Percentiles rank a stretch among this genome's conserved stretches.
Evolutionary conservation across 2,329 filamentous ascomycete species (phyloP).

Genomic region (Ophiostoma sp.): DNA sequence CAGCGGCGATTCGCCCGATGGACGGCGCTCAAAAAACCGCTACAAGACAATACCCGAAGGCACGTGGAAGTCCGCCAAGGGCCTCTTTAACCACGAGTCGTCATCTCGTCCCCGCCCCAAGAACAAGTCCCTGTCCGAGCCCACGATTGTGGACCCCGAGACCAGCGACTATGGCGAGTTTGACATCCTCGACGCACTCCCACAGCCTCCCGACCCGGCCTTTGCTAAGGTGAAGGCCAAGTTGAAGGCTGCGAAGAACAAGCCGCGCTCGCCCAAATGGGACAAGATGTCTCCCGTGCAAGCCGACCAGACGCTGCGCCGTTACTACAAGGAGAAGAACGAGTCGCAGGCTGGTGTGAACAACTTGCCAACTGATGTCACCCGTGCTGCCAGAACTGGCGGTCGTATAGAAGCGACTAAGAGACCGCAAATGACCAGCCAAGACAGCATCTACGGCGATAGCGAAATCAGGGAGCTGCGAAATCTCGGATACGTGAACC

Average conservation of each 20-base stretch:
- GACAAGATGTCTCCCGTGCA: neutral
- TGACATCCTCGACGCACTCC: neutral
- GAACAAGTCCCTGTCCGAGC: neutral
- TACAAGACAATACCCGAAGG: neutral
- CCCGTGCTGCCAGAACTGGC: neutral
- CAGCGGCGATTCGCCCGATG: slow-evolving; percentile 9
- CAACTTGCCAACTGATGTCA: neutral
- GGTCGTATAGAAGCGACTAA: neutral
- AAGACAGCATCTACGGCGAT: neutral
- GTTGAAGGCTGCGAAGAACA: neutral
- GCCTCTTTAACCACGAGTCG: neutral
- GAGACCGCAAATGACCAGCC: neutral
- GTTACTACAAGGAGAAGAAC: slow-evolving; percentile 1
- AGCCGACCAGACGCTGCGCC: neutral
- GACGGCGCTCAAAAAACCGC: neutral
- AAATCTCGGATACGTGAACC: neutral
- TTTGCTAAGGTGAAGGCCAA: neutral
- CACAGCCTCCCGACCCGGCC: neutral
- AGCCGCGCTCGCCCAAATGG: neutral
- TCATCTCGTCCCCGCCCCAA: neutral
- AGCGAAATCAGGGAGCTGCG: neutral
- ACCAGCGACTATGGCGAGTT: slow-evolving; percentile 9
- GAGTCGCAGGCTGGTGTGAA: neutral
- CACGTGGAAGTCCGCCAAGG: neutral
- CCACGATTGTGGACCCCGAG: neutral